Evolutionary conservation across 805 yeast species (phyloP), one percentile per base, ranked within the genome.

Genomic region (Candida insectalens): DNA sequence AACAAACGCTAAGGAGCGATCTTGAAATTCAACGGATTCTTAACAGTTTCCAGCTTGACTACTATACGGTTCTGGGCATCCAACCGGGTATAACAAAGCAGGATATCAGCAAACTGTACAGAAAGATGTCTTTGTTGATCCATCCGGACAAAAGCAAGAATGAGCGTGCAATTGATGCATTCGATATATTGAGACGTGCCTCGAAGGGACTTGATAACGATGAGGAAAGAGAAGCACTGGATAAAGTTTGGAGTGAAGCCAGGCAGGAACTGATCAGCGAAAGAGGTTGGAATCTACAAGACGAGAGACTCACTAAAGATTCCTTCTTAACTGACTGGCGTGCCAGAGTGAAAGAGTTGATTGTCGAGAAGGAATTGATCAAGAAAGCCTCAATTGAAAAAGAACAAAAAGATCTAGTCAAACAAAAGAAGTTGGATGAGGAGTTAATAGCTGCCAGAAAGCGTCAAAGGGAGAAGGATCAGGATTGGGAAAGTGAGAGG

Each of bases 91-190:
- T 63, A 36, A 47, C 66, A 1, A 40, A 49, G 4, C 38, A 46
- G 6, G 65, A 58, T 32, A 64, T 76, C 36, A 67, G 64, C 41
- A 68, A 61, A 38, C 43, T 56, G 26, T 79, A 65, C 48, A 57
- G 84, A 18, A 67, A 65, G 51, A 76, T 72, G 48, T 75, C 85
- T 2, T 54, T 79, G 25, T 53, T 75, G 37, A 70, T 79, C 13
- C 88, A 79, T 49, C 88, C 88, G 0, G 88, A 79, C 48, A 77
- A 75, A 46, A 63, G 72, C 1, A 48, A 53, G 20, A 69, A 77
- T 42, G 57, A 62, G 1, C 55, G 62, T n/a, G 83, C 85, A 0
- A 72, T 82, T 0, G 65, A 57, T 21, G 85, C 85, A 2, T 79
- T 79, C 50, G 79, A 74, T 45, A 36, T 61, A 23, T 51, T 79